Evolutionary conservation across 305 asterid genomes (phyloP).

Genomic region (Solanum hybrid): DNA sequence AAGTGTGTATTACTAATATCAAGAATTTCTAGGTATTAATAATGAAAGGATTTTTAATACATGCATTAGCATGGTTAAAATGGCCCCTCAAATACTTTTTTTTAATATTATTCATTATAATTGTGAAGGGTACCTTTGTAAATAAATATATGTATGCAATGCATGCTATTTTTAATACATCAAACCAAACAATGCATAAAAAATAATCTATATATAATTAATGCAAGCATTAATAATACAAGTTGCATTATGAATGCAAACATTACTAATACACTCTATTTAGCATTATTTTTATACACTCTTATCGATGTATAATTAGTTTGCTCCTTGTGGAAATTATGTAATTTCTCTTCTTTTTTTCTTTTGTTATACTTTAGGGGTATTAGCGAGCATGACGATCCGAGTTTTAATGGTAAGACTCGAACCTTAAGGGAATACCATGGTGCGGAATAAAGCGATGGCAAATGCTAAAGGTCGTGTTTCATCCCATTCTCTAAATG

Average conservation of each 20-base stretch:
- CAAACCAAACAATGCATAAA: not conserved
- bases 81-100: not conserved
- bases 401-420: not conserved
- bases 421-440: not conserved
- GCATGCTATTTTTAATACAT: not conserved
- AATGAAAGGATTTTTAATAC: not conserved
- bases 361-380: not conserved
- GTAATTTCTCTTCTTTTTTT: not conserved
- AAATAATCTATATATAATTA: too few relatives aligned
- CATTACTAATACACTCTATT: too few relatives aligned
- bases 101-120: too few relatives aligned
- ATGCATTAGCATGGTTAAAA: not conserved
- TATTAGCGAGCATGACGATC: not conserved
- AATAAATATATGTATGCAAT: too few relatives aligned
- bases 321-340: not conserved
- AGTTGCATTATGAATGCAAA: not conserved
- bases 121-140: not conserved
- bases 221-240: not conserved
- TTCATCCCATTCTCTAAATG: not conserved
- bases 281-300: not conserved
- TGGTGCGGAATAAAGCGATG: not conserved
- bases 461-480: not conserved
- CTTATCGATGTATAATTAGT: not conserved
- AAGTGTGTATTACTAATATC: not conserved
- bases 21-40: not conserved